Evolutionary conservation across 164 flowering plant species (phyloP).

Genomic region (Buxus sempervirens): DNA sequence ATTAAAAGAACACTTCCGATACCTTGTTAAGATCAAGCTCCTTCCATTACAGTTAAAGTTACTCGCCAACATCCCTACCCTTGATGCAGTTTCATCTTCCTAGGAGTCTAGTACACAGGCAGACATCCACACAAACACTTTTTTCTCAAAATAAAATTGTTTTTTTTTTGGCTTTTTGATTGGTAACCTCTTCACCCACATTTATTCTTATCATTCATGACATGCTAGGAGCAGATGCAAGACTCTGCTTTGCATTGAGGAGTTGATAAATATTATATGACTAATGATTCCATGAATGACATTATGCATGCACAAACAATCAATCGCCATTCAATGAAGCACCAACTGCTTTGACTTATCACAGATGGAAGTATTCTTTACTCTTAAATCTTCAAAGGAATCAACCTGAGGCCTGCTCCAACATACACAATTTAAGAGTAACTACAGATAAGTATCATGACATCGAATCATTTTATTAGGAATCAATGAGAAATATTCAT

Average conservation of each 20-base stretch:
- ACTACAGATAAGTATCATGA: not conserved
- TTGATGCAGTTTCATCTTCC: too few species aligned
- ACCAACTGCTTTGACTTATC: conserved; percentile 10
- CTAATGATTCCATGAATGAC: not conserved
- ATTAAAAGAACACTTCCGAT: too few species aligned
- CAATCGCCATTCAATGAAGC: not conserved
- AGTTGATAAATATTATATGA: not conserved
- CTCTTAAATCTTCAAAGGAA: conserved; percentile 14
- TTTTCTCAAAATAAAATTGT: too few species aligned
- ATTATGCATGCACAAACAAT: not conserved
- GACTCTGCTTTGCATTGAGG: not conserved
- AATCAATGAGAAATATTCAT: not conserved
- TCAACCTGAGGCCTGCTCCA: conserved; percentile 23
- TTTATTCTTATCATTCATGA: not conserved
- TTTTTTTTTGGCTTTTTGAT: too few species aligned
- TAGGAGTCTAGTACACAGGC: too few species aligned
- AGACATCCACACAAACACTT: too few species aligned
- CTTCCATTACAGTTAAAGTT: too few species aligned
- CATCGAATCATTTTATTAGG: too few species aligned
- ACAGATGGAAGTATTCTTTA: conserved; percentile 10
- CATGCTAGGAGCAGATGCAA: not conserved
- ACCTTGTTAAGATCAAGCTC: too few species aligned
- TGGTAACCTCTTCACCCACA: too few species aligned
- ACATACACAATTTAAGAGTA: conserved; percentile 1
- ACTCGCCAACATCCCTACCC: too few species aligned